phyloP scores from a whole-genome alignment of 2,329 filamentous ascomycete genomes.

The Cadophora sp. region DNA sequence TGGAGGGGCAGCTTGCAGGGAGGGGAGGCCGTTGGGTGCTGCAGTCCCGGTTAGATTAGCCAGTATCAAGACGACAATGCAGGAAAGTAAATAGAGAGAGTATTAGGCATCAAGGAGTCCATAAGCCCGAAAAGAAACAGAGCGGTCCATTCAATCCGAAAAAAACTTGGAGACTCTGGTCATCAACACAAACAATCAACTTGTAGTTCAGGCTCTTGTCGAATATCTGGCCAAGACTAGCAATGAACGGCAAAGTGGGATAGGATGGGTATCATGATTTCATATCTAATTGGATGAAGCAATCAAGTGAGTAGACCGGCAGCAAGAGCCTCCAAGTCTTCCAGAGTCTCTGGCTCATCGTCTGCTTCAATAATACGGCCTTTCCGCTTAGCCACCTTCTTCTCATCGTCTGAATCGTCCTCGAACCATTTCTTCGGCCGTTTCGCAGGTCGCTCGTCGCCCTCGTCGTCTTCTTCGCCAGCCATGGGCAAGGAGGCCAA shows the following conservation, averaged over 20 bases:
- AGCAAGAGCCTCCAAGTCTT: constrained; percentile 80
- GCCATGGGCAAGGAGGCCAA: constrained; percentile 63
- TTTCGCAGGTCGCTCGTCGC: constrained; percentile 65
- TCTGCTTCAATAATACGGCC: constrained; percentile 65
- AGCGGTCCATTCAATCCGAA: background rate
- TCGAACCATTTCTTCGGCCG: constrained; percentile 83
- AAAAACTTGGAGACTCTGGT: background rate
- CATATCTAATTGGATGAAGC: constrained; percentile 16
- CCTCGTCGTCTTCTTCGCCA: constrained; percentile 56
- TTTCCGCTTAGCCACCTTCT: constrained; percentile 54
- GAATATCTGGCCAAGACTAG: background rate
- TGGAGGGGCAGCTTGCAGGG: background rate
- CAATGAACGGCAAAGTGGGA: background rate
- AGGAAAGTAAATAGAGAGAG: background rate
- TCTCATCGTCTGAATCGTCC: constrained; percentile 62
- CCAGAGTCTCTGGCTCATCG: constrained; percentile 77
- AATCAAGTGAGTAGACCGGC: constrained; percentile 67
- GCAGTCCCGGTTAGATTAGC: too few species aligned
- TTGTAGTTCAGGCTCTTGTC: background rate
- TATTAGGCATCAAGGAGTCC: background rate
- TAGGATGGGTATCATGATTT: constrained; percentile 34
- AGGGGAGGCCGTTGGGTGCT: background rate
- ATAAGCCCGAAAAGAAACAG: background rate
- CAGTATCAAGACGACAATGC: background rate
- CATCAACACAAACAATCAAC: background rate